Percentiles rank a stretch among this genome's conserved stretches.
Evolutionary conservation across 768 basidiomycete genomes (phyloP).

Genomic region (Termitomyces sp.): DNA sequence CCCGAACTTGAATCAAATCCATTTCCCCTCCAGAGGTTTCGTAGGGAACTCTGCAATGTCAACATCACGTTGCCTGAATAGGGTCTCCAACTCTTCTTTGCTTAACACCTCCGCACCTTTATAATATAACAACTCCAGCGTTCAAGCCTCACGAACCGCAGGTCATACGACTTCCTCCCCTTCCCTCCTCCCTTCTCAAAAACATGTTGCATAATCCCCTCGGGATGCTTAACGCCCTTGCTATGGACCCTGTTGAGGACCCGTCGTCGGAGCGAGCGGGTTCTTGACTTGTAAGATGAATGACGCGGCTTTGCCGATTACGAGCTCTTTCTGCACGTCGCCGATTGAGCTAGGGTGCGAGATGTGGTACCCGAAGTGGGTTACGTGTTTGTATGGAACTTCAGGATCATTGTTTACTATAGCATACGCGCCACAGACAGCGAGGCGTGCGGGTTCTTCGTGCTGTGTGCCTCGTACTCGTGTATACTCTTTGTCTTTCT

Average conservation of each 20-base stretch:
- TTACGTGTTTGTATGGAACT: slow-evolving; percentile 43
- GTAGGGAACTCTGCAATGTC: slow-evolving; percentile 38
- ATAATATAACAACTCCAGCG: slow-evolving; percentile 51
- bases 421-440: slow-evolving; percentile 57
- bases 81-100: slow-evolving; percentile 40
- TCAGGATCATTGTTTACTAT: slow-evolving; percentile 48
- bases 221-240: slow-evolving; percentile 42
- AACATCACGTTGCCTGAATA: slow-evolving; percentile 45
- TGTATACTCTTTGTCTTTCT: not conserved
- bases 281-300: slow-evolving; percentile 58
- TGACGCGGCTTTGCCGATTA: slow-evolving; percentile 48
- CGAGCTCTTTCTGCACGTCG: slow-evolving; percentile 56
- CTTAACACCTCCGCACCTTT: slow-evolving; percentile 49
- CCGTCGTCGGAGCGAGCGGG: slow-evolving; percentile 43
- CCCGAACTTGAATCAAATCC: slow-evolving; percentile 32
- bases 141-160: slow-evolving; percentile 52
- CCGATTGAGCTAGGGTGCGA: slow-evolving; percentile 50
- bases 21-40: slow-evolving; percentile 49
- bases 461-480: slow-evolving; percentile 42
- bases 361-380: slow-evolving; percentile 57
- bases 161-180: slow-evolving; percentile 36
- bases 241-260: slow-evolving; percentile 25
- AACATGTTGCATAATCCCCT: slow-evolving; percentile 42
- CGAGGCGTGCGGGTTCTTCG: slow-evolving; percentile 48
- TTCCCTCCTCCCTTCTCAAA: slow-evolving; percentile 39